A percentile compares a stretch with the other conserved stretches of the same genome.
phyloP scores from a whole-genome alignment of 2,329 filamentous ascomycete genomes.

The Colletotrichum endophyticum region DNA sequence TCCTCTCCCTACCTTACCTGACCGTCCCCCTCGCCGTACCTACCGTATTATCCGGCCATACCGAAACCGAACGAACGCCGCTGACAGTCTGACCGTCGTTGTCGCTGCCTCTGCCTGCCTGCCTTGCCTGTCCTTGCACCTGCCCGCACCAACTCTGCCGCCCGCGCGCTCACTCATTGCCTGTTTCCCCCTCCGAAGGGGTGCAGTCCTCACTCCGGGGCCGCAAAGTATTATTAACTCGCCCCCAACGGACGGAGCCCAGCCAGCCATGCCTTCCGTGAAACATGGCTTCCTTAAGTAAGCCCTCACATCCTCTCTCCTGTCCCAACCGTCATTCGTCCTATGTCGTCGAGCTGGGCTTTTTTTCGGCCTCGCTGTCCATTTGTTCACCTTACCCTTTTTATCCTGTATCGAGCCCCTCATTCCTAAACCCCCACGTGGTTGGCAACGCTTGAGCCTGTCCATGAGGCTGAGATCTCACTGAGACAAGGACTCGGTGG shows the following conservation, averaged over 20 bases:
- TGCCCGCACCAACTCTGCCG: background rate
- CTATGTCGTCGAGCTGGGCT: background rate
- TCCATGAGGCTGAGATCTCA: slow-evolving; percentile 8
- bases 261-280: slow-evolving; percentile 8
- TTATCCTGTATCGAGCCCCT: background rate
- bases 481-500: slow-evolving; percentile 12
- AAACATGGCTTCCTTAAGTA: slow-evolving; percentile 22
- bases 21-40: background rate
- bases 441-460: background rate
- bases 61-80: slow-evolving; percentile 11
- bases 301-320: background rate
- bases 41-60: slow-evolving; percentile 4
- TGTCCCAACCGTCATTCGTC: background rate
- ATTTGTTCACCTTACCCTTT: background rate
- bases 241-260: background rate
- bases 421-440: slow-evolving; percentile 6
- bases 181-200: background rate
- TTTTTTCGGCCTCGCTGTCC: background rate
- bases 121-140: slow-evolving; percentile 11
- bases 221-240: slow-evolving; percentile 8
- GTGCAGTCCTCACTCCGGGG: background rate
- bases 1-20: background rate
- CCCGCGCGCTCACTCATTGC: background rate
- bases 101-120: background rate
- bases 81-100: background rate